Evolutionary conservation across 257 asterid species (phyloP).

Genomic region (Phtheirospermum japonicum): DNA sequence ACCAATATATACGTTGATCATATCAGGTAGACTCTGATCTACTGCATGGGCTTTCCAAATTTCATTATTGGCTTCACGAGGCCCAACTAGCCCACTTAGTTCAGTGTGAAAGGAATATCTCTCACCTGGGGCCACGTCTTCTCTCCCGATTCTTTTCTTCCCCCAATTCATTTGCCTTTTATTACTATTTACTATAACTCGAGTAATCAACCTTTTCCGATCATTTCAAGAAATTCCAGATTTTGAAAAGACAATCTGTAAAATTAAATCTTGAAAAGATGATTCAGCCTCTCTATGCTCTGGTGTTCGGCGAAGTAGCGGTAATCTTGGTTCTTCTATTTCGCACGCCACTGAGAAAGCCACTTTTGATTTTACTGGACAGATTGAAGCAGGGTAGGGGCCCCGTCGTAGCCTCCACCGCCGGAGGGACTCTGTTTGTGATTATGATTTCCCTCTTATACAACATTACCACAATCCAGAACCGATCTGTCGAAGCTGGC

Average conservation of each 20-base stretch:
- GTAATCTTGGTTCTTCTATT: slow-evolving; percentile 54
- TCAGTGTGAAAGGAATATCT: no score
- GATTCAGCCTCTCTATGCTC: slow-evolving; percentile 67
- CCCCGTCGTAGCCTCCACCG: slow-evolving; percentile 64
- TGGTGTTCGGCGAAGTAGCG: slow-evolving; percentile 57
- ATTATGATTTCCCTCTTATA: slow-evolving; percentile 50
- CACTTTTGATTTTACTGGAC: slow-evolving; percentile 50
- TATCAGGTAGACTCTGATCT: no score
- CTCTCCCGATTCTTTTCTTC: no score
- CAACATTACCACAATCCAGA: slow-evolving; percentile 41
- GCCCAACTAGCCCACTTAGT: not conserved
- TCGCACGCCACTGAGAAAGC: slow-evolving; percentile 68
- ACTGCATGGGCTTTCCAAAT: no score
- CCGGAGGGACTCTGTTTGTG: slow-evolving; percentile 61
- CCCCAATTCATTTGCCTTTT: no score
- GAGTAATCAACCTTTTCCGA: not conserved
- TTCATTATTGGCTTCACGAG: no score
- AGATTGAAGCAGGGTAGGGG: slow-evolving; percentile 66
- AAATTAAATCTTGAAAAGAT: slow-evolving; percentile 29
- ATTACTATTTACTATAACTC: no score
- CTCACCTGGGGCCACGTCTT: no score
- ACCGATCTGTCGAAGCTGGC: slow-evolving; percentile 44
- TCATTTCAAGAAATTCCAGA: not conserved
- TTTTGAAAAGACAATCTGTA: not conserved
- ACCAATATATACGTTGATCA: no score